Evolutionary conservation across 345 rosid genomes (phyloP).

Genomic region (Cardamine occulta): DNA sequence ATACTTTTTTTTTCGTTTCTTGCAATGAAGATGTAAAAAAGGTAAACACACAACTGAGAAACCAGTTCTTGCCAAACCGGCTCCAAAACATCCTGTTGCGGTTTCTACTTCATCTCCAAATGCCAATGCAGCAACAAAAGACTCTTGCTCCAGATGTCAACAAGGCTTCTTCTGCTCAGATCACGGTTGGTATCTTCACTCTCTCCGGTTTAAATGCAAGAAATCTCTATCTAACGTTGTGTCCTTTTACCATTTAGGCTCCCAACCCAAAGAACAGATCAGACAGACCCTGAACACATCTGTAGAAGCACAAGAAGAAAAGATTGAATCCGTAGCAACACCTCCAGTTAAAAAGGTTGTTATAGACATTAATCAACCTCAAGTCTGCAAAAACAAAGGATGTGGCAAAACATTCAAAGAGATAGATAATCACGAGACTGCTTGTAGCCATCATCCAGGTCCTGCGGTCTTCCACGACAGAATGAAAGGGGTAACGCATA

Average conservation of each 20-base stretch:
- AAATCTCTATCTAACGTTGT: background rate
- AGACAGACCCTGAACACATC: slow-evolving; percentile 28
- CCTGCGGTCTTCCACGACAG: slow-evolving; percentile 94
- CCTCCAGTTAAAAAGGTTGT: slow-evolving; percentile 55
- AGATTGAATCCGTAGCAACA: slow-evolving; percentile 30
- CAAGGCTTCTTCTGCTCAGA: slow-evolving; percentile 99
- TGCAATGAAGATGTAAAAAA: slow-evolving; percentile 77
- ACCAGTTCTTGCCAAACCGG: slow-evolving; percentile 62
- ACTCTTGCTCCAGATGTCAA: slow-evolving; percentile 76
- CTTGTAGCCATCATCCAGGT: slow-evolving; percentile 93
- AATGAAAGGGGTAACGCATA: slow-evolving; percentile 59
- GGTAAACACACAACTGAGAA: slow-evolving; percentile 95
- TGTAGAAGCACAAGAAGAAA: slow-evolving; percentile 28
- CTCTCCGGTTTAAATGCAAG: background rate
- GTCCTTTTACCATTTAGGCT: slow-evolving; percentile 51
- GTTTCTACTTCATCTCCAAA: slow-evolving; percentile 45
- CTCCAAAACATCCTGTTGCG: slow-evolving; percentile 47
- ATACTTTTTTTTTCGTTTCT: background rate
- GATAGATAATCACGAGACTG: slow-evolving; percentile 78
- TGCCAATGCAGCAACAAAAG: slow-evolving; percentile 55
- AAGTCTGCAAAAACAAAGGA: slow-evolving; percentile 80
- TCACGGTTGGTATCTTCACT: slow-evolving; percentile 72
- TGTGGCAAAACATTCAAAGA: slow-evolving; percentile 87
- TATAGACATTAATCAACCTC: slow-evolving; percentile 68
- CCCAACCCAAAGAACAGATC: slow-evolving; percentile 52